Evolutionary conservation across 768 basidiomycete genomes (phyloP), one percentile per base, ranked within the genome.

Genomic region (Sutorius australiensis): DNA sequence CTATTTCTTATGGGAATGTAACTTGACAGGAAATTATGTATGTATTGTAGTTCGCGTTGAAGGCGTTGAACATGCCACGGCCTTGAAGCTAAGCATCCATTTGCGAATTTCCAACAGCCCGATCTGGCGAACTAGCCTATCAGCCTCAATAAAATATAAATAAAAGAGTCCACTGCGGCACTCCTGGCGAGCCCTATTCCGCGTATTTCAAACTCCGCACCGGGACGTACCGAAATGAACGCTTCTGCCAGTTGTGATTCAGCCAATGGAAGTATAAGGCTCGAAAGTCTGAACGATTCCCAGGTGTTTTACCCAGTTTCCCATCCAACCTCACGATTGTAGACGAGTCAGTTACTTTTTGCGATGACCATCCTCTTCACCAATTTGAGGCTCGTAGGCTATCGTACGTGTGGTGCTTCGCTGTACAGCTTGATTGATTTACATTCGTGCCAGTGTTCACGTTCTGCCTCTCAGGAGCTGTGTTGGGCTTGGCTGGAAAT

Each of bases 401-500:
- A 83, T 54, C 53, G 83, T 78, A 56, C 62, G 80, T 64, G 28
- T 27, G 19, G 21, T 48, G 32, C 33, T 50, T n/a, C 52, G 27
- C 53, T 53, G 27, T 51, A n/a, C 28, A 12, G 19, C 21, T 41
- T n/a, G 14, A 37, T 24, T 44, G 43, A 45, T 59, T 77, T 73
- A 51, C 38, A 49, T 57, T 52, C 34, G 48, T 44, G 50, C 38
- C 60, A 78, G 77, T 72, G 32, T 54, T 60, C 32, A 65, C 76
- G 28, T 66, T 77, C 39, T 52, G 73, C 46, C 64, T 77, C 53
- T 67, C 72, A 16, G 75, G 74, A 13, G 74, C 77, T 28, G 84
- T 89, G 34, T 77, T 92, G 5, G 89, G 89, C 10, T 66, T 92
- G 21, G 74, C 82, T 3, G 81, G 79, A 12, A 80, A 89, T 67